A percentile compares a stretch with the other conserved stretches of the same genome.
These are phyloP conservation scores for Aaosphaeria pasadenensis DNA, from an alignment of 2,329 filamentous ascomycete species.

Conservation along the genomic window DNA sequence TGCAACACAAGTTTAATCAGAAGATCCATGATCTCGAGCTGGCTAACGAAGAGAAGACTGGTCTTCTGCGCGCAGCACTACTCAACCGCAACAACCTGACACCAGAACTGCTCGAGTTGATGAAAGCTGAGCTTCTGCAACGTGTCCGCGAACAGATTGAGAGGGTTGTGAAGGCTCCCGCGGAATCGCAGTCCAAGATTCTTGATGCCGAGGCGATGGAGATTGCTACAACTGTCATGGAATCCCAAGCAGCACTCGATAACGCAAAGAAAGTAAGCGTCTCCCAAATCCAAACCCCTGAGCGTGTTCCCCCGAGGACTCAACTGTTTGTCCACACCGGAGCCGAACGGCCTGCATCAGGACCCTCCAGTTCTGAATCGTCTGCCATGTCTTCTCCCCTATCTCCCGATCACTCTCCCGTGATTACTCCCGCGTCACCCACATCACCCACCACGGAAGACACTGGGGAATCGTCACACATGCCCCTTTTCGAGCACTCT, in stretches of 20 bases:
- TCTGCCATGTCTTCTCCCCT: constrained; percentile 12
- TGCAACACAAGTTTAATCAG: constrained; percentile 34
- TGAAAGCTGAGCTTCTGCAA: constrained; percentile 29
- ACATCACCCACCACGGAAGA: too few relatives aligned
- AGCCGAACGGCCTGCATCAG: constrained; percentile 7
- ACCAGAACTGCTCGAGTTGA: constrained; percentile 30
- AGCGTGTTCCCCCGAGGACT: constrained; percentile 17
- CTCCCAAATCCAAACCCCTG: constrained; percentile 12
- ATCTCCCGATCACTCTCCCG: background rate
- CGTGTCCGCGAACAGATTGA: constrained; percentile 33
- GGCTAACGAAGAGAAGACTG: constrained; percentile 33
- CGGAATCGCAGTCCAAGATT: constrained; percentile 28
- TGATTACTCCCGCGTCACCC: too few relatives aligned
- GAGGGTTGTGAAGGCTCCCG: constrained; percentile 24
- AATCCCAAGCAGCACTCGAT: constrained; percentile 32
- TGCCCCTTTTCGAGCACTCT: background rate
- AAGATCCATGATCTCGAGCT: constrained; percentile 33
- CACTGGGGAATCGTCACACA: too few relatives aligned
- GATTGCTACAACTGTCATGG: constrained; percentile 33
- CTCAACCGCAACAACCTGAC: constrained; percentile 31
- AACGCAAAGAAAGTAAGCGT: constrained; percentile 37
- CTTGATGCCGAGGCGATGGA: constrained; percentile 30
- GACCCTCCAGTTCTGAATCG: constrained; percentile 10
- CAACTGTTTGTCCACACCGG: constrained; percentile 14
- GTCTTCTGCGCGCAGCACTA: constrained; percentile 30